A percentile compares a stretch with the other conserved stretches of the same genome.
These are phyloP conservation scores for Hypomontagnella monticulosa DNA, from an alignment of 495 filamentous ascomycete genomes.

Conservation along the genomic window DNA sequence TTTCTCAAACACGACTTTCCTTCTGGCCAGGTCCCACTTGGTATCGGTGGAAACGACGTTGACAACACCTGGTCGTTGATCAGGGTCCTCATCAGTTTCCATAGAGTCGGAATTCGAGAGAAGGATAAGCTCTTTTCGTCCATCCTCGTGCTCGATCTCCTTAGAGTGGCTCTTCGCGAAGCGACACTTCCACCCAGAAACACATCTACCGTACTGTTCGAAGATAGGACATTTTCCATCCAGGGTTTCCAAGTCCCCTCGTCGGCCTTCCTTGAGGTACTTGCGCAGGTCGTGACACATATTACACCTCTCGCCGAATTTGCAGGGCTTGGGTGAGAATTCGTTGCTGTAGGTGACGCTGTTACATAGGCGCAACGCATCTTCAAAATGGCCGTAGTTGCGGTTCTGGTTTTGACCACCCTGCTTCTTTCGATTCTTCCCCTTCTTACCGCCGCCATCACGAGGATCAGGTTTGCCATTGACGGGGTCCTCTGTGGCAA, in stretches of 20 bases:
- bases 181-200: slow-evolving; percentile 90
- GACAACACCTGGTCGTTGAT: slow-evolving; percentile 65
- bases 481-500: slow-evolving; percentile 57
- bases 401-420: slow-evolving; percentile 87
- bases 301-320: slow-evolving; percentile 79
- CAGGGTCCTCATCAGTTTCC: slow-evolving; percentile 41
- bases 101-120: slow-evolving; percentile 51
- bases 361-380: slow-evolving; percentile 80
- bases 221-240: slow-evolving; percentile 81
- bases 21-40: slow-evolving; percentile 76
- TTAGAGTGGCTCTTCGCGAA: slow-evolving; percentile 83
- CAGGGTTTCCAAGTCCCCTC: slow-evolving; percentile 78
- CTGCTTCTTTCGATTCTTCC: slow-evolving; percentile 69
- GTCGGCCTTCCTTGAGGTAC: slow-evolving; percentile 85
- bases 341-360: slow-evolving; percentile 72
- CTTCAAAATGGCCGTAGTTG: slow-evolving; percentile 82
- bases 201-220: slow-evolving; percentile 77
- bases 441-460: slow-evolving; percentile 55
- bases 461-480: slow-evolving; percentile 44
- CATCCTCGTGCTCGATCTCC: slow-evolving; percentile 77
- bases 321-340: slow-evolving; percentile 77
- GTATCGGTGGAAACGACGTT: slow-evolving; percentile 73
- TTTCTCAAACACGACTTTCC: slow-evolving; percentile 70
- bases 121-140: slow-evolving; percentile 81
- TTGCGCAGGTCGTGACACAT: slow-evolving; percentile 82